A percentile compares a stretch with the other conserved stretches of the same genome.
Evolutionary conservation across 208 protist genomes (phyloP).

Genomic region (Leishmania lainsoni): DNA sequence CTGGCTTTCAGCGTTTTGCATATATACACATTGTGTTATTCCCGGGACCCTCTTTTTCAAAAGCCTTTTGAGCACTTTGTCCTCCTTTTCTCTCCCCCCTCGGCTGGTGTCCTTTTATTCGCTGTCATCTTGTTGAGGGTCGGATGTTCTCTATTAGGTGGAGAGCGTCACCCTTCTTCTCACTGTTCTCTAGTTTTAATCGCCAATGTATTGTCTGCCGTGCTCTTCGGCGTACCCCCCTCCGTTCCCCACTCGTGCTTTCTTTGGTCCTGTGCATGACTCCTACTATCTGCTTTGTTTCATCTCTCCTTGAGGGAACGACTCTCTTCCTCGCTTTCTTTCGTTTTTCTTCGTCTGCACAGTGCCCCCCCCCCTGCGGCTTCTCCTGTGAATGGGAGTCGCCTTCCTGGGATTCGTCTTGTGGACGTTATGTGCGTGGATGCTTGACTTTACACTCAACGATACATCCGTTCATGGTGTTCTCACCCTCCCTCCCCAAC

Average conservation of each 20-base stretch:
- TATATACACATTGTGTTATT: neutral
- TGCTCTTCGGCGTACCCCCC: neutral
- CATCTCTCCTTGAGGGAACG: neutral
- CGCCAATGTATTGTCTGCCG: neutral
- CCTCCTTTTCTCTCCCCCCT: neutral
- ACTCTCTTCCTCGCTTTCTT: neutral
- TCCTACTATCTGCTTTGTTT: neutral
- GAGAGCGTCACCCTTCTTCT: neutral
- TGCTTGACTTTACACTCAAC: neutral
- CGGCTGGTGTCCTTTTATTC: neutral
- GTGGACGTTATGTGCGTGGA: neutral
- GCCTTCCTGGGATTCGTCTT: neutral
- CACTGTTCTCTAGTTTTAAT: neutral
- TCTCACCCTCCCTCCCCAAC: neutral
- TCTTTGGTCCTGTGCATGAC: neutral
- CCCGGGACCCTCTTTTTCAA: neutral
- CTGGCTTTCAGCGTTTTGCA: neutral
- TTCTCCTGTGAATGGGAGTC: neutral
- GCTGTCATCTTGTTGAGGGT: neutral
- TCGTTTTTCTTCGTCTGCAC: neutral
- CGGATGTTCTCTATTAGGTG: neutral
- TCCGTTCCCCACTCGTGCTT: neutral
- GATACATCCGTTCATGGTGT: neutral
- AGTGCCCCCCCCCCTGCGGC: neutral
- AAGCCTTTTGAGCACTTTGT: neutral